Conservation (phyloP, 768 basidiomycete species). For the Lactifluus piperatus region DNA sequence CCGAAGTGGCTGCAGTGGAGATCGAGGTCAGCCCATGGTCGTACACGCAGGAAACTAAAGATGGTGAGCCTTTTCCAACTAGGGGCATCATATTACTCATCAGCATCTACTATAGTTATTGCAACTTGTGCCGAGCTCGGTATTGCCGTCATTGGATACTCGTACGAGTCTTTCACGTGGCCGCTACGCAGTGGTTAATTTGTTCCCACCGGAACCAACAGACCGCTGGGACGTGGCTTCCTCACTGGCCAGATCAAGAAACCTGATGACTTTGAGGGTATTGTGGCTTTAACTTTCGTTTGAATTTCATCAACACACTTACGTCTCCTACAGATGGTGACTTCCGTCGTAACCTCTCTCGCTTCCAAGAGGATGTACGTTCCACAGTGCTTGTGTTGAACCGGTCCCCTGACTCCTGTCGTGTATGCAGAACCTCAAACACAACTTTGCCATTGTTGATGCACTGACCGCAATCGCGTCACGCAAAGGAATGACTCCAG, state of each 20-base stretch:
- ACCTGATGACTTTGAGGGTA: constrained; percentile 27
- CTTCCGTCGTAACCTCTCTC: constrained; percentile 26
- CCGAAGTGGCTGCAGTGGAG: constrained; percentile 46
- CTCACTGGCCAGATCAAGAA: constrained; percentile 43
- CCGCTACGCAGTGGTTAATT: neutral
- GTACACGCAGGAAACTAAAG: constrained; percentile 43
- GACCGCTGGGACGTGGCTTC: constrained; percentile 46
- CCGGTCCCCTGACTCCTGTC: neutral
- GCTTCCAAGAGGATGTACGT: constrained; percentile 32
- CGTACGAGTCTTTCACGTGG: constrained; percentile 30
- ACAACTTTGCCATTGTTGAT: constrained; percentile 37
- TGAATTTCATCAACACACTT: neutral
- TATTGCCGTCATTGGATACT: constrained; percentile 52
- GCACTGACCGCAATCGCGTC: constrained; percentile 32
- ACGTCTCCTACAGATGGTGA: constrained; percentile 29
- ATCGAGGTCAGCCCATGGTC: constrained; percentile 61
- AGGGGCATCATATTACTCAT: neutral
- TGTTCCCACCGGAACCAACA: constrained; percentile 21
- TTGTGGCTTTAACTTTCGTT: neutral
- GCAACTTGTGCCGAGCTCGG: constrained; percentile 46
- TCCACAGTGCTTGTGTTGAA: neutral
- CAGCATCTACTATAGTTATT: constrained; percentile 31
- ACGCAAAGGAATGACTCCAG: constrained; percentile 35
- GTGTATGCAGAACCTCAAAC: constrained; percentile 28
- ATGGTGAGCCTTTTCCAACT: constrained; percentile 25